Conservation (phyloP, 75 land plant species). For the Selaginella moellendorffii region DNA sequence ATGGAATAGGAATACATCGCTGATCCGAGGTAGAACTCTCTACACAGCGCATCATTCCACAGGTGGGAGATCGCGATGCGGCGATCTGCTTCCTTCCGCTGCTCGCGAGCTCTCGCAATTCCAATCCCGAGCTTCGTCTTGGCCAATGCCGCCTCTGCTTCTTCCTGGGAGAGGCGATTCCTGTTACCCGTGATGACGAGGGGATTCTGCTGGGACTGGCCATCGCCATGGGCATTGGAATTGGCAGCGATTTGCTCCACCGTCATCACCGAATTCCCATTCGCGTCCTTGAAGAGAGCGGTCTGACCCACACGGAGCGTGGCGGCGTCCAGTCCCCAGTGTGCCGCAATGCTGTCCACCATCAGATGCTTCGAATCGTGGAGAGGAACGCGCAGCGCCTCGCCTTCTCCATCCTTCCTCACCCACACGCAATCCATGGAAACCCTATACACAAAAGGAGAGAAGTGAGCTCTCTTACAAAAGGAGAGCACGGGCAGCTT, state of each 20-base stretch:
- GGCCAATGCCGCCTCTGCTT: slow-evolving; percentile 2
- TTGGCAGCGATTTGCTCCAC: background rate
- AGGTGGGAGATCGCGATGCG: background rate
- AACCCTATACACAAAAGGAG: no score
- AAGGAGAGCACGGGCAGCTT: no score
- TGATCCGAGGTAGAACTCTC: background rate
- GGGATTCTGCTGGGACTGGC: slow-evolving; percentile 1
- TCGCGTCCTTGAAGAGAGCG: slow-evolving; percentile 2
- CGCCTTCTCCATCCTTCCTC: slow-evolving; percentile 2
- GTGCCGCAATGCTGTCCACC: slow-evolving; percentile 2
- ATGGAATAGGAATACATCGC: background rate
- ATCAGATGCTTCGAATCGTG: slow-evolving; percentile 1
- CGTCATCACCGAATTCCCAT: background rate
- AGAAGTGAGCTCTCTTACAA: no score
- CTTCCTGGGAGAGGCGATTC: background rate
- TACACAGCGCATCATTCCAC: background rate
- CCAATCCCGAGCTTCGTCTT: slow-evolving; percentile 1
- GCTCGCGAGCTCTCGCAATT: slow-evolving; percentile 2
- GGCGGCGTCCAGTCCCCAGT: slow-evolving; percentile 1
- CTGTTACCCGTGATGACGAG: background rate
- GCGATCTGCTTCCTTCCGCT: background rate
- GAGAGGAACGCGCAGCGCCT: slow-evolving; percentile 1
- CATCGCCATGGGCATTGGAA: background rate
- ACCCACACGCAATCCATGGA: background rate
- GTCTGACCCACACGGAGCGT: background rate